phyloP scores from a whole-genome alignment of 1,284 basidiomycete genomes.

The Xerocomus amazonicus region DNA sequence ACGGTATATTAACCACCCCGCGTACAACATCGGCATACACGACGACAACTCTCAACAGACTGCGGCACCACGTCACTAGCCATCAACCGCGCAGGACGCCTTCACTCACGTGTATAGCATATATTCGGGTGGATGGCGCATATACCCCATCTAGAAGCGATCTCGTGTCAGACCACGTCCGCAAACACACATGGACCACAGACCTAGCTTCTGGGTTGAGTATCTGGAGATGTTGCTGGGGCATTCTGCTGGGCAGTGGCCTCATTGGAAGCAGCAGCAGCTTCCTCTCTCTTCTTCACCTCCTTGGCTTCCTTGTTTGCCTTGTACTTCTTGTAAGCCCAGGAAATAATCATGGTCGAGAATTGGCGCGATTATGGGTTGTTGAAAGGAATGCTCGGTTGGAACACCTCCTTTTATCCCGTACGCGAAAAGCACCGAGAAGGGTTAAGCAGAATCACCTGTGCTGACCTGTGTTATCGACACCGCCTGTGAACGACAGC shows the following conservation, averaged over 20 bases:
- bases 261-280: not conserved
- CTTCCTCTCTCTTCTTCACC: slow-evolving; percentile 5
- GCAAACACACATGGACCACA: slow-evolving; percentile 1
- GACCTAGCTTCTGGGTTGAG: slow-evolving; percentile 14
- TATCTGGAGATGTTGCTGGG: not conserved
- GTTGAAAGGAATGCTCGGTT: not conserved
- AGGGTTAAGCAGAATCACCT: too few species aligned
- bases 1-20: not conserved
- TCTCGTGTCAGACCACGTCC: not conserved
- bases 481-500: not conserved
- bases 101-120: too few species aligned
- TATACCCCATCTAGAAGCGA: too few species aligned
- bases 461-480: too few species aligned
- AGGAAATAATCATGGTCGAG: not conserved
- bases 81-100: too few species aligned
- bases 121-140: too few species aligned
- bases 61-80: too few species aligned
- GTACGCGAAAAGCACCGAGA: too few species aligned
- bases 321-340: slow-evolving; percentile 30
- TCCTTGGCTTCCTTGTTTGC: slow-evolving; percentile 21
- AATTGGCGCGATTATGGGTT: not conserved
- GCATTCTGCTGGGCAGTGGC: not conserved
- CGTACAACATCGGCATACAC: not conserved
- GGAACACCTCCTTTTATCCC: not conserved
- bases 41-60: not conserved